Conservation (phyloP, 2,329 filamentous ascomycete species). For the Xylaria sp. region DNA sequence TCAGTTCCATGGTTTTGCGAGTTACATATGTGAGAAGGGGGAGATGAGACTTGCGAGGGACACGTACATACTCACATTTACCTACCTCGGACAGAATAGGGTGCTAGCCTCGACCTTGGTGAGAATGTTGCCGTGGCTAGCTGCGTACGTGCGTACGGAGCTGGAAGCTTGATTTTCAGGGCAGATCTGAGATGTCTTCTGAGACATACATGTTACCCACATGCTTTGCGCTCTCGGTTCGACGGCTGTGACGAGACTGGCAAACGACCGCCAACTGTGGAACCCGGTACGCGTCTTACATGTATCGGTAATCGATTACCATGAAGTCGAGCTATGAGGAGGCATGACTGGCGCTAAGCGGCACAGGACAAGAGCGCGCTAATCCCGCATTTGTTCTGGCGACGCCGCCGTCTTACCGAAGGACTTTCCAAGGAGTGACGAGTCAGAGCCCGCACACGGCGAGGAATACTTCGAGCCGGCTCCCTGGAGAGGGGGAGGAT, state of each 20-base stretch:
- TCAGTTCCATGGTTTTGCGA: neutral
- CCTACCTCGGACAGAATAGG: neutral
- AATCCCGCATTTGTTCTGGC: slow-evolving; percentile 20
- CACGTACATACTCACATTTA: neutral
- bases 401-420: slow-evolving; percentile 20
- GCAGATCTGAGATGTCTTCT: slow-evolving; percentile 30
- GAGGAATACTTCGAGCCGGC: slow-evolving; percentile 5
- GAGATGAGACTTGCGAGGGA: neutral
- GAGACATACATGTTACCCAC: slow-evolving; percentile 28
- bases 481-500: neutral
- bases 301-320: neutral
- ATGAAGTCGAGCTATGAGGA: slow-evolving; percentile 8
- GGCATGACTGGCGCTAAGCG: slow-evolving; percentile 10
- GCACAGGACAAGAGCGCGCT: slow-evolving; percentile 20
- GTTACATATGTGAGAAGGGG: neutral
- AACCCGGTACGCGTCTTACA: slow-evolving; percentile 1
- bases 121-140: neutral
- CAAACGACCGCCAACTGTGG: neutral
- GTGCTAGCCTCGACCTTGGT: neutral
- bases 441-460: slow-evolving; percentile 2
- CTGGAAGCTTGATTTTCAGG: slow-evolving; percentile 11
- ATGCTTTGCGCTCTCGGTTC: slow-evolving; percentile 10
- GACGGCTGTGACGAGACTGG: slow-evolving; percentile 1
- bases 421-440: neutral
- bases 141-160: too few species aligned